Base-by-base conservation (phyloP, 202 grass and related monocot genomes). In the Hordeum pubiflorum region DNA sequence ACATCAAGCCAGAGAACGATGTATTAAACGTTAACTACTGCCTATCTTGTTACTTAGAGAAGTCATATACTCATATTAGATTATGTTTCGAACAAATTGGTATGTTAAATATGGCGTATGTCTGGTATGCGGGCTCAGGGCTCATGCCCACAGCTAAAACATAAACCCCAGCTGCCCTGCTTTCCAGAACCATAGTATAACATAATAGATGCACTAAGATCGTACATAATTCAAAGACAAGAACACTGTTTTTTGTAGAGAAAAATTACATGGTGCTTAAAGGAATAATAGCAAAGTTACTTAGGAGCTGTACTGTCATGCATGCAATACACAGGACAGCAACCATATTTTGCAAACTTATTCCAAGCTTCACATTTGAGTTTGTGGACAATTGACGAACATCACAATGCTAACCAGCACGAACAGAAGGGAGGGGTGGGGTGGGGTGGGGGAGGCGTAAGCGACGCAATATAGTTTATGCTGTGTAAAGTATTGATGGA, bases 151-250 rank as follows among this genome's bases (percentile, higher is more conserved):
- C 55, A 43, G 36, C 34, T 40, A 41, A 18, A 12, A 39, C 13
- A 73, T 33, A 33, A 18, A 54, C 57, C 23, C 57, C 36, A 63
- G 58, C 3, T 59, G 54, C 7, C 54, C 33, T 21, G 39, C 41
- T 63, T 77, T 63, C 38, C 58, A 43, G 58, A 62, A 63, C 75
- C 75, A 77, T 60, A 31, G 14, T 77, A 77, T 21, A 61, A 43
- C 10, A 62, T 23, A 37, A 43, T 27, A 43, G 58, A 29, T 43
- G 58, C 14, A 61, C 13, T 43, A 61, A 11, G 37, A 62, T 44
- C 36, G 0, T 29, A 24, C 58, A 77, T 44, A 41, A 61, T 77
- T 77, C 57, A 62, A 62, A 43, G 56, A 11, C 15, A 29, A 62
- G 58, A 31, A 77, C 62, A 46, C 17, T 63, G 14, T 77, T 63